Conservation (phyloP, 371 early-diverging fungal genomes). For the Rhizopus arrhizus region DNA sequence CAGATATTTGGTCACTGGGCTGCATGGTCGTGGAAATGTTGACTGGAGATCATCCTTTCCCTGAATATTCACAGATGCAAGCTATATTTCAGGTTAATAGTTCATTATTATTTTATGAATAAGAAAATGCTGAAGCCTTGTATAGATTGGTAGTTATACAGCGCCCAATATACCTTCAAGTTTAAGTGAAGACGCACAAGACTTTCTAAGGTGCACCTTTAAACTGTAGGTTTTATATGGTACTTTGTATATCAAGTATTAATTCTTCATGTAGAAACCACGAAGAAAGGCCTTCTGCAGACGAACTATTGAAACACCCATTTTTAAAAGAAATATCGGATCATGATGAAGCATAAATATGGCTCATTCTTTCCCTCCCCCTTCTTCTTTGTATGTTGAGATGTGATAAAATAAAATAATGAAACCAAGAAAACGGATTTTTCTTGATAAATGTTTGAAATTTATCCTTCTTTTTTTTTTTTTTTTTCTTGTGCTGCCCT, state of each 20-base stretch:
- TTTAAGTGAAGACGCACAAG: slow-evolving; percentile 70
- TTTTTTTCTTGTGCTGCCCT: neutral
- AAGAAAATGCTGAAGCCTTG: neutral
- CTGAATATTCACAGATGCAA: slow-evolving; percentile 87
- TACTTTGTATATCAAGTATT: neutral
- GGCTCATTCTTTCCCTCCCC: too few relatives aligned
- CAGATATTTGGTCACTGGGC: slow-evolving; percentile 89
- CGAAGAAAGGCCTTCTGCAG: slow-evolving; percentile 62
- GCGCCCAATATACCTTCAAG: slow-evolving; percentile 79
- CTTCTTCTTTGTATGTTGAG: neutral
- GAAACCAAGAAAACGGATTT: neutral
- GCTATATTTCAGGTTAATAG: slow-evolving; percentile 77
- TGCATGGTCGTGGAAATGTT: slow-evolving; percentile 97
- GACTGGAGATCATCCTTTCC: slow-evolving; percentile 94
- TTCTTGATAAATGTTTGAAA: neutral
- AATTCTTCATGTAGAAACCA: slow-evolving; percentile 50
- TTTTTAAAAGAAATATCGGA: slow-evolving; percentile 33
- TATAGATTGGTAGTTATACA: slow-evolving; percentile 76
- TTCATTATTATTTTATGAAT: neutral
- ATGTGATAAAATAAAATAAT: neutral
- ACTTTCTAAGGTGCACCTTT: slow-evolving; percentile 81
- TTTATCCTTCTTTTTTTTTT: neutral
- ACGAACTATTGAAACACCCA: slow-evolving; percentile 60
- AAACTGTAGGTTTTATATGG: slow-evolving; percentile 55
- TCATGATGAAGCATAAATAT: neutral